These are phyloP conservation scores for Monosporascus sp. DNA, from an alignment of 2,329 filamentous ascomycete genomes.

Conservation along the genomic window DNA sequence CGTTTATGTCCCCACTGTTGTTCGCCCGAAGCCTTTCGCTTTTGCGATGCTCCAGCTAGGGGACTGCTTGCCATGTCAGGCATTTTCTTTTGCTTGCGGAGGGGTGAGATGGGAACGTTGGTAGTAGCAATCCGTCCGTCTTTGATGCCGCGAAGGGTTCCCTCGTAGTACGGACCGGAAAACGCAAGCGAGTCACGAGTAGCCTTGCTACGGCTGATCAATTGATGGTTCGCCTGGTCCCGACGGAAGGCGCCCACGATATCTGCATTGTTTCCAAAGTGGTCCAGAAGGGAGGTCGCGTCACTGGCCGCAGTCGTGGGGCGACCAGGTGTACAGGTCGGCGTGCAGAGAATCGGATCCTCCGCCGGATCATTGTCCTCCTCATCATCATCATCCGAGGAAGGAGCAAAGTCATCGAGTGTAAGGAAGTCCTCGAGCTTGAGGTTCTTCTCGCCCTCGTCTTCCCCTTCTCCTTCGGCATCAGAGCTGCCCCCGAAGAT, in stretches of 20 bases:
- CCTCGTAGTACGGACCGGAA: constrained; percentile 54
- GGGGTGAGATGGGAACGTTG: constrained; percentile 62
- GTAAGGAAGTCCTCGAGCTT: constrained; percentile 70
- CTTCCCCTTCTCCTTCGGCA: constrained; percentile 53
- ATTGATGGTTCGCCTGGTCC: constrained; percentile 58
- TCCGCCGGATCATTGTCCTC: constrained; percentile 39
- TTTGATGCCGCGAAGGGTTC: constrained; percentile 58
- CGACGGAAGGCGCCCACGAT: constrained; percentile 75
- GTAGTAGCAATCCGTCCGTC: constrained; percentile 61
- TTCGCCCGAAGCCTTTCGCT: constrained; percentile 50
- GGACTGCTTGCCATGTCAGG: constrained; percentile 44
- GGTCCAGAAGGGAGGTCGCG: constrained; percentile 52
- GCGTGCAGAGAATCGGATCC: constrained; percentile 41
- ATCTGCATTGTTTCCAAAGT: constrained; percentile 60
- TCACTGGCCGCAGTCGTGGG: constrained; percentile 45
- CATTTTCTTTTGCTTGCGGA: constrained; percentile 52
- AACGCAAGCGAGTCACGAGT: constrained; percentile 59
- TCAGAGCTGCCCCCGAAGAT: constrained; percentile 32
- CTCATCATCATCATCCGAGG: constrained; percentile 55
- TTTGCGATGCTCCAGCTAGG: constrained; percentile 42
- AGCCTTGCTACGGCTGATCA: constrained; percentile 55
- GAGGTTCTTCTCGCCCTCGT: constrained; percentile 59
- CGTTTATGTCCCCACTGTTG: constrained; percentile 44
- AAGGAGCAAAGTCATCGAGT: constrained; percentile 55
- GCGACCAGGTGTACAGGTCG: constrained; percentile 35